Percentiles rank a stretch among this genome's conserved stretches.
Conservation (phyloP, 2,329 filamentous ascomycete genomes). For the Cryoendolithus antarcticus region DNA sequence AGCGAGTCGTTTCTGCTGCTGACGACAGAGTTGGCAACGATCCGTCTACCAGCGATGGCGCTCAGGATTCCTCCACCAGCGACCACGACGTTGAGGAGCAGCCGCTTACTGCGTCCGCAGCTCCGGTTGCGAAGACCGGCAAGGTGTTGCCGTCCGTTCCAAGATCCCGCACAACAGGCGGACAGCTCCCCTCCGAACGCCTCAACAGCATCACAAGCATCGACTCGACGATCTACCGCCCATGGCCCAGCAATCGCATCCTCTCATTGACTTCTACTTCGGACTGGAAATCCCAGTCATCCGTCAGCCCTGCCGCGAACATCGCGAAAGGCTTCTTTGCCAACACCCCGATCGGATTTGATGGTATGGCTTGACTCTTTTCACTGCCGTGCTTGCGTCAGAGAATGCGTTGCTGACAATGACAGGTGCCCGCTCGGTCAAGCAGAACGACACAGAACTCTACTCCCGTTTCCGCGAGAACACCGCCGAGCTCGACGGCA, state of each 20-base stretch:
- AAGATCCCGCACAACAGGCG: slow-evolving; percentile 3
- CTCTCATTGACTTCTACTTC: slow-evolving; percentile 15
- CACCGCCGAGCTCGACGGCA: slow-evolving; percentile 12
- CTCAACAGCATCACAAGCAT: slow-evolving; percentile 17
- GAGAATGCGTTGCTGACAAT: background rate
- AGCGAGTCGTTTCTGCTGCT: slow-evolving; percentile 10
- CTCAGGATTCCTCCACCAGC: background rate
- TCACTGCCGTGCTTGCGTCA: background rate
- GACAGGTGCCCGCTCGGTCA: slow-evolving; percentile 2
- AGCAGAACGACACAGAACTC: background rate
- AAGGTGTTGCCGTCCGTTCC: slow-evolving; percentile 1
- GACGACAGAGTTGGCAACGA: slow-evolving; percentile 6
- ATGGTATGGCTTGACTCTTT: slow-evolving; percentile 15
- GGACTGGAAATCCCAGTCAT: slow-evolving; percentile 21
- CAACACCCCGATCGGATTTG: slow-evolving; percentile 16
- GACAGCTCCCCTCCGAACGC: slow-evolving; percentile 9
- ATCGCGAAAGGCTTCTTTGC: slow-evolving; percentile 21
- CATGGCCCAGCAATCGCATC: slow-evolving; percentile 16
- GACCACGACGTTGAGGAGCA: background rate
- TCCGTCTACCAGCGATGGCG: background rate
- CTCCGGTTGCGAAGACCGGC: background rate
- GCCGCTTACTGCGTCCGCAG: background rate
- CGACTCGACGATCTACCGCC: slow-evolving; percentile 14
- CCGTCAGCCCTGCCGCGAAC: slow-evolving; percentile 20
- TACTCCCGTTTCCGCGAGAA: background rate